Evolutionary conservation across 2,329 filamentous ascomycete species (phyloP).

Genomic region (Raffaelea arxii): DNA sequence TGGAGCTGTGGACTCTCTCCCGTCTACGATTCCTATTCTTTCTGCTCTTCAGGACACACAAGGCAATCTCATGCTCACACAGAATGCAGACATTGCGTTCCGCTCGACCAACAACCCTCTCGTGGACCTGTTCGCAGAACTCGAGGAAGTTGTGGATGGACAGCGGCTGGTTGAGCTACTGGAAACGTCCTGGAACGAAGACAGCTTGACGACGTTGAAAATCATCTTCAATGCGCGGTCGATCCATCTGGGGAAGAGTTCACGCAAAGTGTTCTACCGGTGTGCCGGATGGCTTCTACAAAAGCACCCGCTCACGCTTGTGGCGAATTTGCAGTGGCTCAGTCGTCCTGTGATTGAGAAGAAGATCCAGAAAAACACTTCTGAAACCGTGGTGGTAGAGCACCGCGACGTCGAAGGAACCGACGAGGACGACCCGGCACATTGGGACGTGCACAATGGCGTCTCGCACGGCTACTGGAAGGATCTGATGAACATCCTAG

Average conservation of each 20-base stretch:
- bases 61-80: conserved; percentile 31
- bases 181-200: conserved; percentile 36
- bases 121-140: conserved; percentile 45
- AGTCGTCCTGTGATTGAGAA: conserved; percentile 46
- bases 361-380: conserved; percentile 29
- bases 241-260: conserved; percentile 50
- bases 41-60: not conserved
- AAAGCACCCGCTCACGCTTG: conserved; percentile 43
- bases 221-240: conserved; percentile 51
- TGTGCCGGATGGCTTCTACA: conserved; percentile 46
- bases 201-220: conserved; percentile 41
- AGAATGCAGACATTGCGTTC: conserved; percentile 40
- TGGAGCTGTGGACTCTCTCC: conserved; percentile 1
- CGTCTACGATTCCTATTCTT: not conserved
- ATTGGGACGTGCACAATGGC: conserved; percentile 34
- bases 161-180: conserved; percentile 31
- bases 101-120: conserved; percentile 33
- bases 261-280: conserved; percentile 39
- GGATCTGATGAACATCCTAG: conserved; percentile 47
- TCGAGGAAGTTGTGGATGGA: conserved; percentile 30
- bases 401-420: conserved; percentile 19
- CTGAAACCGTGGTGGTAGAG: conserved; percentile 24
- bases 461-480: conserved; percentile 55
- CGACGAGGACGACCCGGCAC: conserved; percentile 24
- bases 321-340: conserved; percentile 45